Evolutionary conservation across 495 filamentous ascomycete genomes (phyloP).

Genomic region (Mytilinidion resinicola): DNA sequence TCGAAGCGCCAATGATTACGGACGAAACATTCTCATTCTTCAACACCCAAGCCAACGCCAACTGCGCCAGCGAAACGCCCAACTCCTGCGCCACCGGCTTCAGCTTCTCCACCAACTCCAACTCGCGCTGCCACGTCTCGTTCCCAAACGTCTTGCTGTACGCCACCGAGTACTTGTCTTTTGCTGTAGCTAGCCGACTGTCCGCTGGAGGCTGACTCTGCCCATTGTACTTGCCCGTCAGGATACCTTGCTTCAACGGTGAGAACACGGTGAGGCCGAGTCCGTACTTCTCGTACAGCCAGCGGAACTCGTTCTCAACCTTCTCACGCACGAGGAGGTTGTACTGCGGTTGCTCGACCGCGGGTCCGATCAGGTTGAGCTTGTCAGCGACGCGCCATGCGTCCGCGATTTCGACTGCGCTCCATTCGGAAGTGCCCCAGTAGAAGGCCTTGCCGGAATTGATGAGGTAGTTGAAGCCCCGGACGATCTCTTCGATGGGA

Average conservation of each 20-base stretch:
- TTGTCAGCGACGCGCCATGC: conserved; percentile 67
- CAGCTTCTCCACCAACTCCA: conserved; percentile 42
- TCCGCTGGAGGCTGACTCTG: no score
- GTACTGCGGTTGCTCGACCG: conserved; percentile 79
- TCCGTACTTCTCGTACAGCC: conserved; percentile 34
- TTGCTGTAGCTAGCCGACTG: conserved; percentile 36
- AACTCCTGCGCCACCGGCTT: conserved; percentile 38
- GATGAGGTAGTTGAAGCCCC: conserved; percentile 75
- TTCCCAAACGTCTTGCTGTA: conserved; percentile 4
- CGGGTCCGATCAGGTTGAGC: conserved; percentile 61
- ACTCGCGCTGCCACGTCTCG: conserved; percentile 44
- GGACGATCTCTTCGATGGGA: conserved; percentile 78
- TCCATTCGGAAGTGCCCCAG: conserved; percentile 87
- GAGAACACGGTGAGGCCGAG: conserved; percentile 68
- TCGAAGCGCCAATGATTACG: conserved; percentile 70
- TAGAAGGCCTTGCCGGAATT: conserved; percentile 72
- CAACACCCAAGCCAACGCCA: conserved; percentile 72
- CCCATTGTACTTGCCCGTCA: conserved; percentile 47
- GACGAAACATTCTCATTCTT: conserved; percentile 67
- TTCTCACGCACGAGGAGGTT: conserved; percentile 67
- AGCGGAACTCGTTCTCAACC: conserved; percentile 65
- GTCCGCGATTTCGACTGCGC: conserved; percentile 67
- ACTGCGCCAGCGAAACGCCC: conserved; percentile 40
- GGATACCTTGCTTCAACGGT: conserved; percentile 62
- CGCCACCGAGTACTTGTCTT: conserved; percentile 58